Evolutionary conservation across 1,139 yeast genomes (phyloP), one percentile per base, ranked within the genome.

Genomic region (Geotrichum candidum): DNA sequence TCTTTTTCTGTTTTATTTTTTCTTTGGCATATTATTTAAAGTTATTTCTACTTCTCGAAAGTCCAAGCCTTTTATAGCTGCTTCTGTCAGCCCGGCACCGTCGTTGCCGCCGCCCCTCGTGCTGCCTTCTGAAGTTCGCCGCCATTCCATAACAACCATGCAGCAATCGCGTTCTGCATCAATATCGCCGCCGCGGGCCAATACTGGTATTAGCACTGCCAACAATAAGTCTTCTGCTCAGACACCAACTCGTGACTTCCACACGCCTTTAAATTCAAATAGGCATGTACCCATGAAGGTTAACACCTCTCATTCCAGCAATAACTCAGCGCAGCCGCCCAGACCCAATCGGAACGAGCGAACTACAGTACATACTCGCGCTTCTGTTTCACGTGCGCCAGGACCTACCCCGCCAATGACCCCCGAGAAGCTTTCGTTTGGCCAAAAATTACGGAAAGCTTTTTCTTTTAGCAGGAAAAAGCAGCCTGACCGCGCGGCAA

Each of bases 61-160:
- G n/a, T 35, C 53, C 22, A 54, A 50, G 50, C 57, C 62, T 46
- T 58, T 62, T 46, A 57, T 60, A 46, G 60, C 63, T 10, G 23
- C 59, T 18, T 55, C 63, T 22, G 51, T 57, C 3, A 57, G 56
- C 18, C 59, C 63, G 7, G 51, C 60, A 25, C 62, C 63, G 11
- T 22, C 54, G 13, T 51, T 62, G 27, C 59, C 63, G 50, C 60
- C 63, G 10, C 66, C 69, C 38, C 61, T 72, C 62, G 69, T 72
- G 2, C 64, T 72, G 52, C 75, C 75, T 2, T 68, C 72, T 27
- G 75, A 72, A 54, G 65, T 65, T 15, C 67, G 74, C 3, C 64
- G 73, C 53, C 65, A 63, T 46, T 69, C 73, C 4, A 59, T 66
- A 29, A 65, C 65, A n/a, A 61, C 64, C 33, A 51, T 60, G 13